Evolutionary conservation across 768 basidiomycete genomes (phyloP), one percentile per base, ranked within the genome.

Genomic region (Coprinopsis sp.): DNA sequence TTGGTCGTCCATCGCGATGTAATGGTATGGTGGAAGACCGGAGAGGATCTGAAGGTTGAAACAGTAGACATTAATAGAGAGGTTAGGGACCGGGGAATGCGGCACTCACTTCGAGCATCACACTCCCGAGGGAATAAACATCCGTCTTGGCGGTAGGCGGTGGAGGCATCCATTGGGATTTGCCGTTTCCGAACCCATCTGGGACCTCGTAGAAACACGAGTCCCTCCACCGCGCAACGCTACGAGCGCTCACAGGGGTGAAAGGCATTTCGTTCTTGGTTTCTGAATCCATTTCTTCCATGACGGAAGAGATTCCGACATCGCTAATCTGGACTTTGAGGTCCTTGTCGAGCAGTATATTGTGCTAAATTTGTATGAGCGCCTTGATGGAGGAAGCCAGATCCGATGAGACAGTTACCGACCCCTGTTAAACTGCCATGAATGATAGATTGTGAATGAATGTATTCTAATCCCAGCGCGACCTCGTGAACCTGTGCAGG

Each of bases 181-280:
- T 59, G 38, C 48, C 50, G 16, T 59, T 30, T 4, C 52, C 52
- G 38, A 67, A 68, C 0, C 53, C 56, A 47, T 42, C 40, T 21
- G 44, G 19, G 2, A 23, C 28, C 6, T 31, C 47, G 23, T 71
- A 75, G 0, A 78, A 46, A 13, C 68, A 58, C 0, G 72, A 62
- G 46, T 74, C 76, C 4, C 69, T 70, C 74, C 76, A 77, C 1
- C 74, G 66, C 27, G 75, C 62, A 19, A 70, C 72, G 6, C 76
- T n/a, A n/a, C n/a, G n/a, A n/a, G n/a, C 73, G 14, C 69, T 68
- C 23, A 75, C 56, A n/a, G 58, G 62, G 4, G 61, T 66, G 33
- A 64, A 52, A 14, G 58, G 63, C 14, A 60, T 59, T 14, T 59
- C 47, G 4, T n/a, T 53, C 27, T 33, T 60, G 59, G 31, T 64